Conservation (phyloP, 1,284 basidiomycete genomes). For the Ganoderma lucidum region DNA sequence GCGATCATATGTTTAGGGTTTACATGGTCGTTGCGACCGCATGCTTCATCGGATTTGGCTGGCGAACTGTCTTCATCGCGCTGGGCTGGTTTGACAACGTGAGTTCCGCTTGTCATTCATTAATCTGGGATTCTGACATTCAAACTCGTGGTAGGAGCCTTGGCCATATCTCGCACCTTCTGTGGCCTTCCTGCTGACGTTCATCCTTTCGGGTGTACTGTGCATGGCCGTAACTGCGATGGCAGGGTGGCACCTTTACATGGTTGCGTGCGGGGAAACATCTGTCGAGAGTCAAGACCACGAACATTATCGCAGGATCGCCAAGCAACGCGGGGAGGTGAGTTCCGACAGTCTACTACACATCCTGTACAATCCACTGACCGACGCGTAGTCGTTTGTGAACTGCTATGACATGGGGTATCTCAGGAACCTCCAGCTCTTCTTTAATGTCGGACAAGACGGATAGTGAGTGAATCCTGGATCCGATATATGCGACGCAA, state of each 20-base stretch:
- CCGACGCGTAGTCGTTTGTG: constrained; percentile 66
- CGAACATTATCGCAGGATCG: constrained; percentile 77
- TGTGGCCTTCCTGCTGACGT: constrained; percentile 76
- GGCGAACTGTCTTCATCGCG: constrained; percentile 60
- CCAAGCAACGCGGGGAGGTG: constrained; percentile 77
- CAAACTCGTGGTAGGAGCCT: constrained; percentile 38
- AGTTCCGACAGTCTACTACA: constrained; percentile 32
- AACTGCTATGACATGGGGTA: constrained; percentile 94
- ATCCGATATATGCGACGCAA: neutral
- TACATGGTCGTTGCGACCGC: constrained; percentile 75
- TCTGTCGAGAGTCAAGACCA: constrained; percentile 93
- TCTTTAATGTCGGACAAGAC: constrained; percentile 87
- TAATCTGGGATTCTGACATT: constrained; percentile 11
- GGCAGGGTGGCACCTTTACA: constrained; percentile 82
- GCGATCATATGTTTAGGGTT: constrained; percentile 52
- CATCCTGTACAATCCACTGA: neutral
- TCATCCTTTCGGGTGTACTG: constrained; percentile 80
- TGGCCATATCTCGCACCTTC: constrained; percentile 79
- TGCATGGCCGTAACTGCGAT: constrained; percentile 86
- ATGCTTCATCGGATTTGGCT: constrained; percentile 67
- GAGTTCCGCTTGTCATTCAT: constrained; percentile 11
- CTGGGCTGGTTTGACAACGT: constrained; percentile 52
- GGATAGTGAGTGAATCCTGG: constrained; percentile 72
- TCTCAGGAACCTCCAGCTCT: constrained; percentile 79
- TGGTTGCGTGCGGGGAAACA: constrained; percentile 84